Base-by-base conservation (phyloP, 2,329 filamentous ascomycete genomes). In the Monosporascus sp. region DNA sequence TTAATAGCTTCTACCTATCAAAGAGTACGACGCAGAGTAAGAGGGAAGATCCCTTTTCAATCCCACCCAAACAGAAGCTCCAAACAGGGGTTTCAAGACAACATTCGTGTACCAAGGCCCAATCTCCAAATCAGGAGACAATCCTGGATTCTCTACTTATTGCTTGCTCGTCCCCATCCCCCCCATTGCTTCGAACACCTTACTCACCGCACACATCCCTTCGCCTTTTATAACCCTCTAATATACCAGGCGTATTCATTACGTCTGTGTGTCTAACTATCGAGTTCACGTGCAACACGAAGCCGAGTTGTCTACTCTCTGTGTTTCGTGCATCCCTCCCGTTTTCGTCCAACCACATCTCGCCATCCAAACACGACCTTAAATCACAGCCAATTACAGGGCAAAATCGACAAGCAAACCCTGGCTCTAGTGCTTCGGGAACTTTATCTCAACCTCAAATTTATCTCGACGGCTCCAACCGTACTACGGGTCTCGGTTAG, bases 331-430 rank as follows among this genome's bases (percentile, higher is more conserved):
- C 31, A 14, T 14, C 40, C 56, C 53, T 49, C 55, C 52, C 57
- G 49, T 46, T 59, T 55, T 60, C 54, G 53, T 64, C 66, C 66
- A 69, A 69, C 64, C 64, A 69, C 59, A 63, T 31, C 26, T 58
- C 60, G 45, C 56, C 57, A 52, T 63, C 55, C 52, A 57, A 43
- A 63, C 67, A 69, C 66, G 66, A 63, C 61, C 64, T 63, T 61
- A 52, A 57, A 52, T 52, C 51, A 55, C 38, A 57, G 55, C 57
- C 57, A 60, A 57, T 54, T 58, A 68, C 58, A 67, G 65, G 61
- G 58, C 53, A 49, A n/a, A n/a, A n/a, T n/a, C n/a, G n/a, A n/a
- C n/a, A n/a, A n/a, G n/a, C n/a, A n/a, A n/a, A 57, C 40, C 55
- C 52, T 55, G 31, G 9, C 11, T 14, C 31, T 14, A 14, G 31